phyloP scores from a whole-genome alignment of 2,329 filamentous ascomycete species.

The Penicillium occitanis region DNA sequence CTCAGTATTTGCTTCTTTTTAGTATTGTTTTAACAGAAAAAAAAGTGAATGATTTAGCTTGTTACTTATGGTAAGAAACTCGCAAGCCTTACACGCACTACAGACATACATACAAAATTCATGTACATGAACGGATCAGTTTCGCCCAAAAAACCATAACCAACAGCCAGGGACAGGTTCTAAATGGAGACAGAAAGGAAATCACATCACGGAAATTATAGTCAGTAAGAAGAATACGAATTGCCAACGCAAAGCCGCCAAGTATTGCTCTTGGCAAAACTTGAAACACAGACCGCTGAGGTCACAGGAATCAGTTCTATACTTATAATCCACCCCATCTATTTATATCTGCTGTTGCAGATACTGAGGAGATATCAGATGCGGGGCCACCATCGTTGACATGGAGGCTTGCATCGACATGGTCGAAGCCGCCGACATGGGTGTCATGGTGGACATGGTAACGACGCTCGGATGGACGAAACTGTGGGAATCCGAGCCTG shows the following conservation, averaged over 20 bases:
- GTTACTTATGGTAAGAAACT: not conserved
- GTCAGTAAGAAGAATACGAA: constrained; percentile 22
- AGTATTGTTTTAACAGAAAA: not conserved
- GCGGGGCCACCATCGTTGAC: constrained; percentile 41
- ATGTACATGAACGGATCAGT: constrained; percentile 18
- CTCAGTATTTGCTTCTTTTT: not conserved
- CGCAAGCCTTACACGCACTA: not conserved
- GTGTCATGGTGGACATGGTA: constrained; percentile 36
- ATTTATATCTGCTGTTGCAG: constrained; percentile 45
- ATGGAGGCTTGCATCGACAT: constrained; percentile 41
- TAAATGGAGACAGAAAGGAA: constrained; percentile 23
- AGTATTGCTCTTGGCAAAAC: constrained; percentile 12
- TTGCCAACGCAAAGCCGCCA: constrained; percentile 19
- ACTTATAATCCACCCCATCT: not conserved
- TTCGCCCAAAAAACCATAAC: constrained; percentile 14
- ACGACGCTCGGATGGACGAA: constrained; percentile 33
- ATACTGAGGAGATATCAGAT: constrained; percentile 46
- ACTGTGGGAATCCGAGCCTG: constrained; percentile 43
- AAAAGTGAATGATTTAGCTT: not conserved
- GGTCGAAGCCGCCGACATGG: constrained; percentile 38
- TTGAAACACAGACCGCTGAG: constrained; percentile 24
- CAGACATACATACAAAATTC: constrained; percentile 19
- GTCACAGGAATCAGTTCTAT: not conserved
- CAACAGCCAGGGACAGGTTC: constrained; percentile 15
- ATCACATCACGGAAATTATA: constrained; percentile 17